Base-by-base conservation (phyloP, 1,284 basidiomycete species). In the Sanguinoderma infundibulare region DNA sequence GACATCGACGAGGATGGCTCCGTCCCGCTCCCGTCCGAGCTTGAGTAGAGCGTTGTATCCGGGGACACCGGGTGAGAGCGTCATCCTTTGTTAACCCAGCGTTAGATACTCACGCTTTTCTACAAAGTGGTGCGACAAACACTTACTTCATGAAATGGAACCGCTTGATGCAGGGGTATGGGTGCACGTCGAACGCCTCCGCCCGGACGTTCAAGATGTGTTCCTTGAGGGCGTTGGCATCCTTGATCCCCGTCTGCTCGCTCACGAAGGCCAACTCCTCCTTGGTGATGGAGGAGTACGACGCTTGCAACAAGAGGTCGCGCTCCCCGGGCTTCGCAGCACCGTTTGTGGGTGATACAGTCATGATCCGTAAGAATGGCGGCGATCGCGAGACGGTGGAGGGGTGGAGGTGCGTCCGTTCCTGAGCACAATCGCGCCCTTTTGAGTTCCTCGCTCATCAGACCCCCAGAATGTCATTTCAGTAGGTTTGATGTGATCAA, bases 1-100 rank as follows among this genome's bases (percentile, higher is more conserved):
- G 22, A 78, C 67, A 50, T 80, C 78, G 2, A 86, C 71, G 8
- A 84, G 70, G 34, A 87, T 77, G 3, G 83, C 80, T 42, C 75
- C 73, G 17, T 73, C 61, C n/a, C 75, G 77, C 6, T 76, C 72
- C 24, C 71, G 69, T 0, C 74, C 72, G 1, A 84, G 71, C 46
- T 76, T 67, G 1, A 85, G 68, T 5, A 78, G 76, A 15, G 75
- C 70, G 3, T 70, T 58, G 68, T 86, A 86, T 0, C 69, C 77
- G 6, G 80, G 79, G 9, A 78, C 67, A 6, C 70, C 17, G 3
- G 39, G 74, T 3, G 76, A 72, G 34, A 82, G 57, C 22, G 60
- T 67, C 50, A 70, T 42, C 77, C 68, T 78, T 38, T 1, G 26
- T 8, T 26, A n/a, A 4, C 9, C 35, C 14, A 15, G 34, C n/a